Base-by-base conservation (phyloP, 129 eudicot genomes). In the Smallanthus sonchifolius region DNA sequence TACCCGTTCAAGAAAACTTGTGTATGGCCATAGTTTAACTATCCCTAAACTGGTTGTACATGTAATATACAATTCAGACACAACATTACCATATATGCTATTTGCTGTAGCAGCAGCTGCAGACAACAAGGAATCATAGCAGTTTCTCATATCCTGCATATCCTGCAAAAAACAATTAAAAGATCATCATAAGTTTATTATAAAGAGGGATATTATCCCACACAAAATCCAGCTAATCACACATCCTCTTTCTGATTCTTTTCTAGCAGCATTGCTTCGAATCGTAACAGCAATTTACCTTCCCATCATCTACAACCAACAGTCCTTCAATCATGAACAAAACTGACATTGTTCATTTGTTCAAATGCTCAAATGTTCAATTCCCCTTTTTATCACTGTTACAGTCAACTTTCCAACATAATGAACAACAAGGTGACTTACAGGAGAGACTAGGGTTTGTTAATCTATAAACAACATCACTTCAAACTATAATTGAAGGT, bases 21-120 rank as follows among this genome's bases (percentile, higher is more conserved):
- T 8, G 32, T 64, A 11, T 15, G 28, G 69, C 4, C 69, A 7
- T 63, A 69, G 3, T 32, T 13, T 14, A 13, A 69, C 2, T 4
- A 32, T 49, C 13, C 15, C 36, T 7, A 49, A 51, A 36, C 34
- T 2, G 49, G 4, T 5, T 17, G 35, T 54, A 38, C 9, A 20
- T 20, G 2, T 17, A 37, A 55, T 39, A 6, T 28, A n/a, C 6
- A 49, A 35, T 8, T 10, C 17, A 2, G 7, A 45, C 20, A 67
- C 52, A 49, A 16, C 16, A 38, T 16, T 24, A 92, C 98, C 98
- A 60, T 84, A 92, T 67, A 88, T 90, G 75, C 95, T 87, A 70
- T 92, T 92, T 35, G 96, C 85, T 2, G 96, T 83, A 10, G 95
- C 98, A 20, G 98, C 98, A 64, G 98, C 96, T 15, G 96, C 98